Conservation (phyloP, 1,139 yeast species). For the Magnusiomyces clavatus region DNA sequence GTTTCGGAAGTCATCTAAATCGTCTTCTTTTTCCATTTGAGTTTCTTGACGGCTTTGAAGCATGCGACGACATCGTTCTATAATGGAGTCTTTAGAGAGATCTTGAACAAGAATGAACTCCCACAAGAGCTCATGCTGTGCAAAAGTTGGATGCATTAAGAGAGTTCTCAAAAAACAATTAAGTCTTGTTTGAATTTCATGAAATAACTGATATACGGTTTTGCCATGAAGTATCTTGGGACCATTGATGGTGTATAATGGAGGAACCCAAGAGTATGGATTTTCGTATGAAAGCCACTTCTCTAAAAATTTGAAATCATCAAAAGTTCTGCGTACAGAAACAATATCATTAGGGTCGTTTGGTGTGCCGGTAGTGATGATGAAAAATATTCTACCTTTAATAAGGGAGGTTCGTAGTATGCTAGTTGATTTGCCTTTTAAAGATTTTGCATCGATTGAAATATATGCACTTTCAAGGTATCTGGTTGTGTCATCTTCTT, state of each 20-base stretch:
- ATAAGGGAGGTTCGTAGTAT: slow-evolving; percentile 25
- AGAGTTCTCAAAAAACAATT: slow-evolving; percentile 42
- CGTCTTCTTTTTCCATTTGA: slow-evolving; percentile 21
- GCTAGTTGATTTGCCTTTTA: slow-evolving; percentile 21
- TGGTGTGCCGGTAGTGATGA: slow-evolving; percentile 27
- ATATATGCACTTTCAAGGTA: slow-evolving; percentile 34
- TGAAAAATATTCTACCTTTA: slow-evolving; percentile 26
- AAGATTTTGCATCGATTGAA: slow-evolving; percentile 20
- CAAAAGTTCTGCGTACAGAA: slow-evolving; percentile 34
- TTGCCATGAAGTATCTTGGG: slow-evolving; percentile 32
- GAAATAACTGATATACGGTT: slow-evolving; percentile 35
- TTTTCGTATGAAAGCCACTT: slow-evolving; percentile 33
- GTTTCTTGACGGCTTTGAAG: slow-evolving; percentile 30
- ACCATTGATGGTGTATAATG: slow-evolving; percentile 21
- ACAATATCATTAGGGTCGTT: slow-evolving; percentile 16
- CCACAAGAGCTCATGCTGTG: slow-evolving; percentile 36
- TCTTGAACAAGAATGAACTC: slow-evolving; percentile 39
- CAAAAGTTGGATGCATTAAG: slow-evolving; percentile 30
- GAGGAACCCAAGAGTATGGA: slow-evolving; percentile 34
- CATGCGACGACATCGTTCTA: slow-evolving; percentile 31
- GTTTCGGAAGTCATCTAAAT: too few relatives aligned
- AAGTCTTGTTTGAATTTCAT: slow-evolving; percentile 42
- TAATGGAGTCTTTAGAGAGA: slow-evolving; percentile 28
- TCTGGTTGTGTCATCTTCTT: slow-evolving; percentile 39
- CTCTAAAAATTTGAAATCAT: slow-evolving; percentile 36